These are phyloP conservation scores for Phytophthora citricola DNA, from an alignment of 352 stramenopile species.

Conservation along the genomic window DNA sequence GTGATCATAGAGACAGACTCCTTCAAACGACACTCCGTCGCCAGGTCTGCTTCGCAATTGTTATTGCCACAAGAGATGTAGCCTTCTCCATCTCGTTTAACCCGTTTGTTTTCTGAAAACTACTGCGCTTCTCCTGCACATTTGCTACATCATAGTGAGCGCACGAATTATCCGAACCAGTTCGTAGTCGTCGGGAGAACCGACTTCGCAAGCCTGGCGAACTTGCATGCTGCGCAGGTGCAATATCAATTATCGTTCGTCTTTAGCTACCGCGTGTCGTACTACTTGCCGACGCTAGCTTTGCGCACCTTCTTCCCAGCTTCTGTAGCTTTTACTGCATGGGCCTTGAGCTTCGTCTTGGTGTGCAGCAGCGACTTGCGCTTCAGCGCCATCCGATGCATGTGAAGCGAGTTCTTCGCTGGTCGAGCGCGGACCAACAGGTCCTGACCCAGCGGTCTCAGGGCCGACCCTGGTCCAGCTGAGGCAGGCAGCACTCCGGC, in stretches of 20 bases:
- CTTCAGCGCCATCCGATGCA: slow-evolving; percentile 84
- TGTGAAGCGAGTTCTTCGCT: slow-evolving; percentile 82
- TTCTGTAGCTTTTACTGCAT: slow-evolving; percentile 46
- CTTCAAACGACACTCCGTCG: too few relatives aligned
- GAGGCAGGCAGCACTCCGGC: slow-evolving; percentile 55
- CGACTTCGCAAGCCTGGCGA: too few relatives aligned
- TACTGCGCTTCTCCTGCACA: too few relatives aligned
- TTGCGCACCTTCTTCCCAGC: slow-evolving; percentile 64
- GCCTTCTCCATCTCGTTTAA: too few relatives aligned
- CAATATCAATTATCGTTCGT: slow-evolving; percentile 16
- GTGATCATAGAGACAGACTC: too few relatives aligned
- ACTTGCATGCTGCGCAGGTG: background rate
- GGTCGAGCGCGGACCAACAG: slow-evolving; percentile 62
- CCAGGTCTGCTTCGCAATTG: too few relatives aligned
- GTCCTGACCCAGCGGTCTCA: slow-evolving; percentile 67
- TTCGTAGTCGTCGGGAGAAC: too few relatives aligned
- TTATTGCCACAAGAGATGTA: too few relatives aligned
- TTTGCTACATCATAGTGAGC: too few relatives aligned
- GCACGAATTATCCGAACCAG: too few relatives aligned
- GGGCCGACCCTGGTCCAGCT: slow-evolving; percentile 7
- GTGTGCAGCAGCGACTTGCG: slow-evolving; percentile 65
- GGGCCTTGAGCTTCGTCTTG: slow-evolving; percentile 60
- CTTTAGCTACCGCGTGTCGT: background rate
- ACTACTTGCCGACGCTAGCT: slow-evolving; percentile 51
- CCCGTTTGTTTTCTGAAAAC: too few relatives aligned